Base-by-base conservation (phyloP, 208 protist genomes). In the Trypanosoma avium region DNA sequence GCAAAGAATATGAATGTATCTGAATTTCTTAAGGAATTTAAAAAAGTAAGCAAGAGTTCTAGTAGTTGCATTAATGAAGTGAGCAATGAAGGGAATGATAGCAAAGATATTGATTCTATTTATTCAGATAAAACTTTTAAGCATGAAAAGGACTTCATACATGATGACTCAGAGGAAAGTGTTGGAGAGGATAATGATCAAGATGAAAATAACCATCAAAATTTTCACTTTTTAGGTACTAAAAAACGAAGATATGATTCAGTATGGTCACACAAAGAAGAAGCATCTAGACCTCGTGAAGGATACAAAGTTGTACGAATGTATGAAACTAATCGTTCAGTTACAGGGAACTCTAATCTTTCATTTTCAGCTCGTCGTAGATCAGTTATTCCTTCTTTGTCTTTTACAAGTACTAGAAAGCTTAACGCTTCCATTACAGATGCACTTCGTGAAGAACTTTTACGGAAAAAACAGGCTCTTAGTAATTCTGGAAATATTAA, bases 11-110 rank as follows among this genome's bases (percentile, higher is more conserved):
- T 92, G 86, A 70, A 89, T 55, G 86, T 92, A 38, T 84, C 76
- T 5, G 70, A 71, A 17, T 92, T 92, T 74, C 61, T 92, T 3
- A 92, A 86, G 55, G 76, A 77, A 19, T 81, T 92, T 29, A 92
- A 86, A 50, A 78, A 77, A 27, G 69, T 60, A 12, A 9, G 24
- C 3, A 27, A 64, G 19, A 36, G 22, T 4, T 19, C 29, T 50
- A 32, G 26, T n/a, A 43, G 17, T 32, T 8, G n/a, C n/a, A n/a
- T n/a, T n/a, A n/a, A n/a, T n/a, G n/a, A n/a, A n/a, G n/a, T n/a
- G n/a, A n/a, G n/a, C n/a, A n/a, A n/a, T n/a, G n/a, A n/a, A n/a
- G n/a, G n/a, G n/a, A n/a, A n/a, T n/a, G n/a, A n/a, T n/a, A n/a
- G n/a, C n/a, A n/a, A n/a, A n/a, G n/a, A n/a, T n/a, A n/a, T n/a